Evolutionary conservation across 495 filamentous ascomycete species (phyloP), one percentile per base, ranked within the genome.

Genomic region (Podospora appendiculata): DNA sequence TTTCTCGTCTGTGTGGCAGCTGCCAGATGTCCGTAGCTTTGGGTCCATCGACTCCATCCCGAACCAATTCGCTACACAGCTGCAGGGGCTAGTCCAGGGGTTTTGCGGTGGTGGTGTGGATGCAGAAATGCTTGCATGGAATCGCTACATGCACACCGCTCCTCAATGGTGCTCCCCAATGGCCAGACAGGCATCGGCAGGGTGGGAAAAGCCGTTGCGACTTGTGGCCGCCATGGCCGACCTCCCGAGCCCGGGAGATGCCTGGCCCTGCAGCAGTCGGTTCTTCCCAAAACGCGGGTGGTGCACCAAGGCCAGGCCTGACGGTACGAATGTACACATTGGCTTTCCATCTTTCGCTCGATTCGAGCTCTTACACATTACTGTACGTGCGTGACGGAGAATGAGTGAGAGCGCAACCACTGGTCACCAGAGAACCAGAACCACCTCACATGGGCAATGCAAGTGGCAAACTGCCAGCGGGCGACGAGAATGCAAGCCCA

Each of bases 1-100:
- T 19, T 19, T 34, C 47, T 34, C 50, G 35, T 43, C 33, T 44
- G 38, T 17, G 13, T 41, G 47, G 51, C 47, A 57, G 44, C 35
- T 51, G 17, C 48, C 38, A 52, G 51, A 47, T 45, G 36, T 46
- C 55, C 55, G 51, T 14, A 14, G 34, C 17, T 18, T 45, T 55
- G 54, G 54, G 45, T 50, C 56, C 19, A 38, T 32, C 17, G 39
- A 48, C 44, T 44, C 36, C 14, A 45, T 42, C 39, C 44, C 44
- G 19, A 56, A 41, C 60, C 60, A 60, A 60, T 60, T 19, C 56
- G 53, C 18, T 45, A 40, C 49, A 25, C 10, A 45, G 49, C 35
- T 36, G 32, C 40, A 38, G 41, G 41, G 41, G 38, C 25, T 17
- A 39, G 25, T 25, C 25, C 25, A 25, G 25, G 34, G n/a, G 41